A percentile compares a stretch with the other conserved stretches of the same genome.
Conservation (phyloP, 345 rosid species). For the Erodium maritimum region DNA sequence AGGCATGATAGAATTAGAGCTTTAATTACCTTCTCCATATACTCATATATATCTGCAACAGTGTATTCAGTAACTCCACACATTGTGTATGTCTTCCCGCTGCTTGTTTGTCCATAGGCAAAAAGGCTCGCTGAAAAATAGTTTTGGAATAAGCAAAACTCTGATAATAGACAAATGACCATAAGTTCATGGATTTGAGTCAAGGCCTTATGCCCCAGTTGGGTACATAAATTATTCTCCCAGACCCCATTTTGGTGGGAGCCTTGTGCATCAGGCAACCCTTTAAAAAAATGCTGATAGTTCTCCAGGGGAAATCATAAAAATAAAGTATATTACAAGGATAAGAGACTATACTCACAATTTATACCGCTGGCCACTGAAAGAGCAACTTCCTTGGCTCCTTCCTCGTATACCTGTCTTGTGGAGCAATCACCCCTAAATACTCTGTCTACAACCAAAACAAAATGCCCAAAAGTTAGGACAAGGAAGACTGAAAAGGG, state of each 20-base stretch:
- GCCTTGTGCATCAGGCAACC: no score
- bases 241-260: no score
- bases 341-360: slow-evolving; percentile 35
- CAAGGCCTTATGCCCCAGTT: no score
- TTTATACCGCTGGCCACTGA: slow-evolving; percentile 80
- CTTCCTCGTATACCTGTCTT: slow-evolving; percentile 64
- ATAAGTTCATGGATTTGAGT: no score
- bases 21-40: slow-evolving; percentile 49
- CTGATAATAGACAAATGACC: no score
- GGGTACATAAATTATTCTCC: no score
- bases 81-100: slow-evolving; percentile 96
- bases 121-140: slow-evolving; percentile 65
- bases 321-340: not conserved
- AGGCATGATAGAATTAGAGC: not conserved
- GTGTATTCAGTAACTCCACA: slow-evolving; percentile 65
- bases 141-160: no score
- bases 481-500: slow-evolving; percentile 10
- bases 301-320: not conserved
- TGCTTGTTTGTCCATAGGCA: slow-evolving; percentile 97
- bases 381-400: slow-evolving; percentile 78
- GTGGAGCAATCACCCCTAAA: slow-evolving; percentile 60
- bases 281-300: slow-evolving; percentile 17
- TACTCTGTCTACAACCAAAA: slow-evolving; percentile 53
- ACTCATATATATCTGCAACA: slow-evolving; percentile 72
- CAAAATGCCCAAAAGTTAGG: slow-evolving; percentile 12